phyloP scores from a whole-genome alignment of 2,329 filamentous ascomycete genomes.

The Colletotrichum sp. region DNA sequence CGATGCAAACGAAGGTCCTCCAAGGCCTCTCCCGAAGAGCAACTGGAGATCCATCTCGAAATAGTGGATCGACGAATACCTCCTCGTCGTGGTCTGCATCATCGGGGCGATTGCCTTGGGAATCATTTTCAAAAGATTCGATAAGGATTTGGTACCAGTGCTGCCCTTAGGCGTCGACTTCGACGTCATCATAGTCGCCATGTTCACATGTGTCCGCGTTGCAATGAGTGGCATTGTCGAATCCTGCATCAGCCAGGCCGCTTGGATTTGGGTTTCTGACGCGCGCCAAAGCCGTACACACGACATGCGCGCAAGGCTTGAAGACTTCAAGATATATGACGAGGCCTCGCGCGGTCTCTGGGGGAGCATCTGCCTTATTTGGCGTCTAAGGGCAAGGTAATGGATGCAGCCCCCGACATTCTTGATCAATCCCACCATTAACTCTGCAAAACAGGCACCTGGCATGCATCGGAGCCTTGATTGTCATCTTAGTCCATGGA shows the following conservation, averaged over 20 bases:
- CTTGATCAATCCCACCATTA: not conserved
- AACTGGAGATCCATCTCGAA: conserved; percentile 28
- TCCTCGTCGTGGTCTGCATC: conserved; percentile 34
- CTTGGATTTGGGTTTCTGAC: conserved; percentile 44
- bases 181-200: conserved; percentile 39
- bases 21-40: conserved; percentile 1
- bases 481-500: conserved; percentile 38
- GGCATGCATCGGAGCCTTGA: conserved; percentile 41
- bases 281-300: conserved; percentile 33
- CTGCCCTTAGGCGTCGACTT: conserved; percentile 32
- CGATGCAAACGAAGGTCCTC: not conserved
- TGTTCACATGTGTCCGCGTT: conserved; percentile 40
- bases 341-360: conserved; percentile 40
- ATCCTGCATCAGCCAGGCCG: conserved; percentile 39
- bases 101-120: conserved; percentile 29
- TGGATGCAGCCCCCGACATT: not conserved
- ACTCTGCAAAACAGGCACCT: conserved; percentile 30
- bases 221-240: conserved; percentile 40
- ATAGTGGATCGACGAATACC: conserved; percentile 42
- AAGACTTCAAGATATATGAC: conserved; percentile 43
- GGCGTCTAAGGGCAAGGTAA: conserved; percentile 38
- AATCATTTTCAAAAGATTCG: conserved; percentile 32
- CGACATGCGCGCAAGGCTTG: conserved; percentile 33
- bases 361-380: conserved; percentile 38
- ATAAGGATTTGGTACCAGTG: conserved; percentile 33